Evolutionary conservation across 2,329 filamentous ascomycete species (phyloP), one percentile per base, ranked within the genome.

Genomic region (Dothistroma pini): DNA sequence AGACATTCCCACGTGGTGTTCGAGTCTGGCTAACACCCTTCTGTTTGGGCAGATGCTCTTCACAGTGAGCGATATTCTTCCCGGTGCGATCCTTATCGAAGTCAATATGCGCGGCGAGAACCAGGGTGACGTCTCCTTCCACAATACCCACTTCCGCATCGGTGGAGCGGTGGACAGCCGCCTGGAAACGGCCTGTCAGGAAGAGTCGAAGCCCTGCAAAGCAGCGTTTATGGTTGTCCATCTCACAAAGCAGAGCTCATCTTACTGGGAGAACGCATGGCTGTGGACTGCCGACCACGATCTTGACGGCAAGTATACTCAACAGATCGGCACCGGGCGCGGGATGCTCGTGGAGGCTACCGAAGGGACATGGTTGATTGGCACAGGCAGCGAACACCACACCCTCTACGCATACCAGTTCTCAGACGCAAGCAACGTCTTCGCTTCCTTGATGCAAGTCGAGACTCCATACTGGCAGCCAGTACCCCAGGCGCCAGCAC

Each of bases 201-300:
- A 80, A 68, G 51, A 59, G 41, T 60, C 63, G 54, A 61, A 64
- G 10, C 62, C 63, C 0, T 75, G 72, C 58, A 67, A 69, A 50
- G 72, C 72, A 3, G 72, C 70, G 1, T 73, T 69, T 60, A 58
- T 72, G 54, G 56, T 81, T 31, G 65, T 85, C 16, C 83, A 85
- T 63, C 71, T 85, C 8, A 78, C 77, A 7, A 58, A 65, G 35
- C 64, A 62, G 0, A 79, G 78, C 0, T 81, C 80, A 0, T 77
- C 76, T 0, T 85, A 84, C 66, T 76, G 83, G 55, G 82, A 85
- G 64, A 83, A 81, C 61, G 74, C 78, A 57, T 83, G 79, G 81
- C 75, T 77, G 64, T 82, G 80, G 79, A 76, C 77, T 0, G 80
- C 80, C 1, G 82, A 84, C 63, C 82, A 84, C 71, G 78, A 79